A percentile compares a stretch with the other conserved stretches of the same genome.
These are phyloP conservation scores for Fusarium phyllophilum DNA, from an alignment of 2,329 filamentous ascomycete species.

Conservation along the genomic window DNA sequence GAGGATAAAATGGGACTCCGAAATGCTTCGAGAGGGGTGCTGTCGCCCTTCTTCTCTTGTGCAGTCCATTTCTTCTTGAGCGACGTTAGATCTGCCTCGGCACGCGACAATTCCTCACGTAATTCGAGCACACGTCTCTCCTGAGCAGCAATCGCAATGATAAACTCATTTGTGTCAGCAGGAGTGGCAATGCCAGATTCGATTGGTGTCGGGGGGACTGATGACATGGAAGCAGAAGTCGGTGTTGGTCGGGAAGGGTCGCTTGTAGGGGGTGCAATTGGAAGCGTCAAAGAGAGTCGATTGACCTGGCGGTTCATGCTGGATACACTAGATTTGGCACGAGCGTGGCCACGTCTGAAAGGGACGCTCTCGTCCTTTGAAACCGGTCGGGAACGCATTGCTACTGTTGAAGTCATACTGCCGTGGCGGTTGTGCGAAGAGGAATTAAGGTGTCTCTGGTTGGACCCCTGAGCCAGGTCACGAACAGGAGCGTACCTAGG, in stretches of 20 bases:
- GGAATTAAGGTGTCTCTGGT: conserved; percentile 21
- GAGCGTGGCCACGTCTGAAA: conserved; percentile 56
- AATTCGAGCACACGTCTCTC: conserved; percentile 91
- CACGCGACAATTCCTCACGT: conserved; percentile 85
- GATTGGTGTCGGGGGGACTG: conserved; percentile 63
- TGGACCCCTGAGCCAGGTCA: conserved; percentile 21
- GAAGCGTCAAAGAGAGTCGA: conserved; percentile 69
- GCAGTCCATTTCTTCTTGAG: conserved; percentile 87
- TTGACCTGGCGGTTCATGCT: conserved; percentile 59
- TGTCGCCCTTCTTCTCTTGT: conserved; percentile 80
- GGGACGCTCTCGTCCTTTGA: conserved; percentile 53
- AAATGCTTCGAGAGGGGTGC: conserved; percentile 65
- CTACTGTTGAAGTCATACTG: conserved; percentile 33
- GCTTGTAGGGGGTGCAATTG: conserved; percentile 66
- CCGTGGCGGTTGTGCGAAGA: conserved; percentile 26
- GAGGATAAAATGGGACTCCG: conserved; percentile 48
- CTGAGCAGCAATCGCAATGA: conserved; percentile 91
- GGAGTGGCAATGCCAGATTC: conserved; percentile 56
- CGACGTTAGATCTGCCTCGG: conserved; percentile 78
- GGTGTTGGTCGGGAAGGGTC: conserved; percentile 64
- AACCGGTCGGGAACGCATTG: conserved; percentile 52
- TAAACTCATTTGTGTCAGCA: conserved; percentile 72
- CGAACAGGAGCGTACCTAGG: conserved; percentile 25
- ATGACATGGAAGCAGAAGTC: conserved; percentile 51
- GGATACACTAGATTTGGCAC: conserved; percentile 64